Evolutionary conservation across 2,329 filamentous ascomycete species (phyloP).

Genomic region (Paradendryphiella salina): DNA sequence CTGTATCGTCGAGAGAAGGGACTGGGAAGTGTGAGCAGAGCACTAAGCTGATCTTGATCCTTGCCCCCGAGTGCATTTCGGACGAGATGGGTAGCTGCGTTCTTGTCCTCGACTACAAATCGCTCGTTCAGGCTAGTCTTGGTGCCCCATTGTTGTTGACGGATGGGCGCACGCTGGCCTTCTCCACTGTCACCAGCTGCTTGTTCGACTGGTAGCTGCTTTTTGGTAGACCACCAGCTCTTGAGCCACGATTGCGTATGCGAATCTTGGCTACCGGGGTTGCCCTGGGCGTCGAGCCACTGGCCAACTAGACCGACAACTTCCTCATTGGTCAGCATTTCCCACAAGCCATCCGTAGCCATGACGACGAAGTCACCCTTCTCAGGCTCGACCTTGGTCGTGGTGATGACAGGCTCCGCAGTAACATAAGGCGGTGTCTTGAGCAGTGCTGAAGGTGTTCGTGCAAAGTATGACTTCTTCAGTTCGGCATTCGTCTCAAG

Average conservation of each 20-base stretch:
- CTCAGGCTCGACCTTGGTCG: conserved; percentile 84
- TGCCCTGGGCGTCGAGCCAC: conserved; percentile 82
- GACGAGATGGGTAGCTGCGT: conserved; percentile 92
- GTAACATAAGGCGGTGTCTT: conserved; percentile 97
- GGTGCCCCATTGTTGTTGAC: conserved; percentile 88
- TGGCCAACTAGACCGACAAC: conserved; percentile 94
- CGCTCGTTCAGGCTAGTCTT: conserved; percentile 71
- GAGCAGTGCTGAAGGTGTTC: conserved; percentile 73
- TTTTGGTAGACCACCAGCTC: conserved; percentile 65
- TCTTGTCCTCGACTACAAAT: conserved; percentile 95
- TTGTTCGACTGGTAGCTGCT: conserved; percentile 75
- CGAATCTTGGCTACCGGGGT: conserved; percentile 41
- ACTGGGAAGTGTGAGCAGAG: conserved; percentile 84
- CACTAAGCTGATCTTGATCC: conserved; percentile 91
- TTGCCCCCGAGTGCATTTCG: conserved; percentile 92
- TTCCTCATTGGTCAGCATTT: conserved; percentile 98
- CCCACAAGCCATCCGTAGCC: conserved; percentile 96
- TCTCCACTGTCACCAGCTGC: conserved; percentile 55
- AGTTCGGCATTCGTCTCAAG: conserved; percentile 80
- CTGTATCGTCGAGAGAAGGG: conserved; percentile 92
- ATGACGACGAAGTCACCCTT: conserved; percentile 95
- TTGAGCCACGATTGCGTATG: conserved; percentile 66
- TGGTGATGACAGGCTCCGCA: conserved; percentile 91
- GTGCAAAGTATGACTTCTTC: conserved; percentile 83
- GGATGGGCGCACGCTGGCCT: conserved; percentile 85